Evolutionary conservation across 768 basidiomycete species (phyloP).

Genomic region (Sporobolomyces roseus): DNA sequence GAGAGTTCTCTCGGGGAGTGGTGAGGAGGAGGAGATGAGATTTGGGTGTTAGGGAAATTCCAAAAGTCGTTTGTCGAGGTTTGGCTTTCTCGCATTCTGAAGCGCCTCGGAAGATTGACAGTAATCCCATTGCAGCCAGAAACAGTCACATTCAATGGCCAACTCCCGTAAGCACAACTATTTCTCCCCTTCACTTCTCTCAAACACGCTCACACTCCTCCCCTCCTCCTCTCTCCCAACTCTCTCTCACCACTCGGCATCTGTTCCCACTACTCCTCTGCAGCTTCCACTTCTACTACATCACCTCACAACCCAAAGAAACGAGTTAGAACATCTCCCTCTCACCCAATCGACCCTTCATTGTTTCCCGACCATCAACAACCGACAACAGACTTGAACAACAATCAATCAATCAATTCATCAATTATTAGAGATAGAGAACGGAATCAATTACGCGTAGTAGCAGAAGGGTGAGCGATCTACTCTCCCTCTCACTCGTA

Average conservation of each 20-base stretch:
- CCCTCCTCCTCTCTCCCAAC: background rate
- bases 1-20: background rate
- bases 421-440: background rate
- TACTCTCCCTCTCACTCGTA: background rate
- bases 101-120: too few relatives aligned
- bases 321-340: background rate
- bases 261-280: background rate
- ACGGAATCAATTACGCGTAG: constrained; percentile 13
- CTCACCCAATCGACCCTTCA: background rate
- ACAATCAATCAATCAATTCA: background rate
- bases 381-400: background rate
- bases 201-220: background rate
- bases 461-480: background rate
- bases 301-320: background rate
- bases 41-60: too few relatives aligned
- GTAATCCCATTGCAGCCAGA: background rate
- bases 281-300: background rate
- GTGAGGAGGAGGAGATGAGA: background rate
- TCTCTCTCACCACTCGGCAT: background rate
- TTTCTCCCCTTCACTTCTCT: background rate
- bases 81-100: background rate
- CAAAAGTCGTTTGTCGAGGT: too few relatives aligned
- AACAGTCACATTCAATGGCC: background rate
- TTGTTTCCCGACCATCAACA: constrained; percentile 17
- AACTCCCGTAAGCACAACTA: constrained; percentile 2